Conservation (phyloP, 306 rosid genomes). For the Prunus salicina region DNA sequence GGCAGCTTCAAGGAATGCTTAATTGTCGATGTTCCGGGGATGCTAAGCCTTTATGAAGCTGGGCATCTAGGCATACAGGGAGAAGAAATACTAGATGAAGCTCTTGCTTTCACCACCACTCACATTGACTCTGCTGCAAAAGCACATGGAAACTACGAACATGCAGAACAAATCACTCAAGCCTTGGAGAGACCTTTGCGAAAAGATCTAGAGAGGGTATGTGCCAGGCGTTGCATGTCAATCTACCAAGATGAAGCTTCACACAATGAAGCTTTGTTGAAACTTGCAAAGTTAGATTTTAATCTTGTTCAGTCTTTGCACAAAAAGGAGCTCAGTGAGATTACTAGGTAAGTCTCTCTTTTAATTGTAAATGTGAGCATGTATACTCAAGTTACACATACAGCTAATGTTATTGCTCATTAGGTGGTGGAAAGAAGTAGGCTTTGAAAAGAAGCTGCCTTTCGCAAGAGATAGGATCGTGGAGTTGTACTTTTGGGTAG, state of each 20-base stretch:
- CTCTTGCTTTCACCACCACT: constrained; percentile 31
- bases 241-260: constrained; percentile 37
- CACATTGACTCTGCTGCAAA: not conserved
- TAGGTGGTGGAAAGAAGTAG: constrained; percentile 62
- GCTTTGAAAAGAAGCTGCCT: constrained; percentile 20
- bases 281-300: constrained; percentile 47
- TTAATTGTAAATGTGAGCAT: not conserved
- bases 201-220: constrained; percentile 30
- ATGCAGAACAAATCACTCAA: constrained; percentile 3
- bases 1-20: constrained; percentile 31
- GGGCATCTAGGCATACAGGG: constrained; percentile 32
- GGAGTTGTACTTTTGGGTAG: constrained; percentile 49
- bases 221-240: constrained; percentile 31
- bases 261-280: constrained; percentile 24
- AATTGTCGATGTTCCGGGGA: constrained; percentile 14
- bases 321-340: constrained; percentile 26
- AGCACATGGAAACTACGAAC: not conserved
- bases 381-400: not conserved
- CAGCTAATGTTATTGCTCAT: not conserved
- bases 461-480: constrained; percentile 48
- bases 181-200: constrained; percentile 33
- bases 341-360: constrained; percentile 21
- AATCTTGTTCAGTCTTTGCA: constrained; percentile 40
- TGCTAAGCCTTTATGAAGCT: constrained; percentile 55
- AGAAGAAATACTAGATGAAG: constrained; percentile 49